phyloP scores from a whole-genome alignment of 2,329 filamentous ascomycete species.

The Neoascochyta sp. region DNA sequence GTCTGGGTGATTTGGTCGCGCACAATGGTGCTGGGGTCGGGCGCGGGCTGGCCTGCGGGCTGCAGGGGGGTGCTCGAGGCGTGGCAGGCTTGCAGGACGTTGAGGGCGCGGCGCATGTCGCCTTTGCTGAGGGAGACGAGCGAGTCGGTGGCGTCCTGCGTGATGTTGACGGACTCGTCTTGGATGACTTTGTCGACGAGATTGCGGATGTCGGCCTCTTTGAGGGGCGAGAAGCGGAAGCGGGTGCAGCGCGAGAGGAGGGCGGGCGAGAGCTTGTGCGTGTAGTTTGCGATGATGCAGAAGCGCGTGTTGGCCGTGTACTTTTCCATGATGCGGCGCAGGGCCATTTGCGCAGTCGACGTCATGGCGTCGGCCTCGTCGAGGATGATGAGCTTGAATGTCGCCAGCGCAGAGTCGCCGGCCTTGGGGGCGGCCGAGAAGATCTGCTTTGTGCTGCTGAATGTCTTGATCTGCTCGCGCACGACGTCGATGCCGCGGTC shows the following conservation, averaged over 20 bases:
- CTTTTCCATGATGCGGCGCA: conserved; percentile 97
- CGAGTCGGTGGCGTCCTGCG: conserved; percentile 73
- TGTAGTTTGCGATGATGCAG: conserved; percentile 98
- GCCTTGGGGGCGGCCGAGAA: conserved; percentile 63
- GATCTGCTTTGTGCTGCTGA: conserved; percentile 96
- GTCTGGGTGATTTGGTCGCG: conserved; percentile 87
- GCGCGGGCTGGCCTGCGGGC: conserved; percentile 45
- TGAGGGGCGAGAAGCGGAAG: conserved; percentile 91
- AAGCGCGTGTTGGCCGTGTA: conserved; percentile 98
- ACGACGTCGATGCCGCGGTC: conserved; percentile 98
- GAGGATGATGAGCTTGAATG: conserved; percentile 93
- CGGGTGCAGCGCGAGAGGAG: conserved; percentile 89
- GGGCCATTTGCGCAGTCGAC: conserved; percentile 95
- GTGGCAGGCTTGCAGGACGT: conserved; percentile 94
- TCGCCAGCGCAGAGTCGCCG: conserved; percentile 56
- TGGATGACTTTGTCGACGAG: conserved; percentile 87
- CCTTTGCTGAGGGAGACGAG: conserved; percentile 86
- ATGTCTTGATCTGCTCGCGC: conserved; percentile 95
- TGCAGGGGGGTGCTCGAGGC: conserved; percentile 71
- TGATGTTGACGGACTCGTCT: conserved; percentile 82
- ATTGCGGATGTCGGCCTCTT: conserved; percentile 77
- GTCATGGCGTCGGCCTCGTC: conserved; percentile 99
- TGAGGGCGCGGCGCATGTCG: conserved; percentile 91
- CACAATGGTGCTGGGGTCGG: conserved; percentile 57
- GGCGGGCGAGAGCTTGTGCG: conserved; percentile 92